Conservation (phyloP, 2,329 filamentous ascomycete genomes). For the Cladosporium velox region DNA sequence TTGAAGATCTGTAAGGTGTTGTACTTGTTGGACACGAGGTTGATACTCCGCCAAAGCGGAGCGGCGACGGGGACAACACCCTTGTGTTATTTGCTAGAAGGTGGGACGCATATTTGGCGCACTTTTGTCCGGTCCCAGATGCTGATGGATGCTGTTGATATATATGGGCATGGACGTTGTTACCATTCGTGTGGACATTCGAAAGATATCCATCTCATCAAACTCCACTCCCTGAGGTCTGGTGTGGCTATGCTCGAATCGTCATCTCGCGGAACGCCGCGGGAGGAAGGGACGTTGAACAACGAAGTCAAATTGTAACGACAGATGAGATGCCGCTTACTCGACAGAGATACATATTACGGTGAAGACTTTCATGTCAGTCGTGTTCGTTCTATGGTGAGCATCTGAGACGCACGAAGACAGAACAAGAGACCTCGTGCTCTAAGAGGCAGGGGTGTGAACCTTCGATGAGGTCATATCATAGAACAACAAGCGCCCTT, state of each 20-base stretch:
- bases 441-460: background rate
- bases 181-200: background rate
- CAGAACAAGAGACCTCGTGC: background rate
- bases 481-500: background rate
- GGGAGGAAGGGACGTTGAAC: background rate
- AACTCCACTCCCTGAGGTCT: background rate
- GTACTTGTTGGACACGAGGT: background rate
- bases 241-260: background rate
- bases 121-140: background rate
- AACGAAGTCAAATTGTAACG: background rate
- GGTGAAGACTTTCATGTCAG: background rate
- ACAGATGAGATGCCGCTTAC: background rate
- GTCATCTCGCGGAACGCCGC: constrained; percentile 3
- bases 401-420: background rate
- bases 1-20: background rate
- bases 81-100: background rate
- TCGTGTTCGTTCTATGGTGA: background rate
- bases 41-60: background rate
- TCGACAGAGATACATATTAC: too few relatives aligned
- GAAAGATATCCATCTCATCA: background rate
- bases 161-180: background rate
- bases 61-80: background rate
- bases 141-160: background rate
- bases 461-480: background rate
- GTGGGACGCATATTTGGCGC: background rate